Evolutionary conservation across 83 land plant species (phyloP), one percentile per base, ranked within the genome.

Genomic region (Larix sibirica): DNA sequence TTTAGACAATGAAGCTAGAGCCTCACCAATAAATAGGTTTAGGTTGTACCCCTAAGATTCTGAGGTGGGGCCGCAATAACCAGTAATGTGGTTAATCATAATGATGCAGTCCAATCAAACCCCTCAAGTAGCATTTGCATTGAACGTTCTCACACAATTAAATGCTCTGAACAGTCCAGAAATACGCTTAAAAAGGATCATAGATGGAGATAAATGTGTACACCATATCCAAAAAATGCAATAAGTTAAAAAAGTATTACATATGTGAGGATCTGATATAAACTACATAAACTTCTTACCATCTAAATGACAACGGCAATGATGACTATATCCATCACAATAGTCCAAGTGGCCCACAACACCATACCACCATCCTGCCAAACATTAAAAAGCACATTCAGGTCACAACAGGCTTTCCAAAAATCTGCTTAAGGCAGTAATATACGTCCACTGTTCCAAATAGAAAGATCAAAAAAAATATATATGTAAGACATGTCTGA

Each of bases 321-420:
- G 76, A 59, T 77, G 83, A 76, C 59, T 76, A 62, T 70, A 77
- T 21, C 85, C 66, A 66, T 66, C 68, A 77, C 91, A 90, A 33
- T 68, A 61, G 59, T 85, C 88, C 6, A 80, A 65, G 69, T 90
- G 91, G 8, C 91, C 91, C 24, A 90, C 91, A 31, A 90, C 85
- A 81, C 91, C 91, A 76, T 90, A 90, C 91, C 91, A 90, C 91
- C 91, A 90, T 69, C 91, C 91, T 90, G 91, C 81, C 23, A 70
- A 33, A 6, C 18, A 70, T 70, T 6, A 70, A 70, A 70, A 18
- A 33, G n/a, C 10, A 70, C 20, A 54, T 54, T 54, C 59, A 54
- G 59, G n/a, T 70, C n/a, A 70, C 20, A 18, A 70, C 40, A 42
- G 23, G 75, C n/a, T 70, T 70, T 70, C 21, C 9, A 70, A 16